These are phyloP conservation scores for Cryptosporidium xiaoi DNA, from an alignment of 169 alveolate species.

Conservation along the genomic window DNA sequence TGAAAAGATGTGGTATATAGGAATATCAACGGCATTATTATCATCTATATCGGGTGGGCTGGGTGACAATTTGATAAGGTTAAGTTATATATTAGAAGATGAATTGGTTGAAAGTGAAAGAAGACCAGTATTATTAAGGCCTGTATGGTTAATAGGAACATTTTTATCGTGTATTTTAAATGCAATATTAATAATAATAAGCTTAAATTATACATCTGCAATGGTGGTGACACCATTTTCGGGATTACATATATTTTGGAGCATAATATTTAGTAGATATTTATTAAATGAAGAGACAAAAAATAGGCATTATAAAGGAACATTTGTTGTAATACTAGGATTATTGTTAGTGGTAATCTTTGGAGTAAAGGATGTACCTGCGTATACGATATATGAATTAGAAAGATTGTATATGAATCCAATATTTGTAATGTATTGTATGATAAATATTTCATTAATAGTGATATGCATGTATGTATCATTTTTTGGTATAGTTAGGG, in stretches of 20 bases:
- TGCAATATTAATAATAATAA: constrained; percentile 38
- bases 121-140: constrained; percentile 55
- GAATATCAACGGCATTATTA: constrained; percentile 45
- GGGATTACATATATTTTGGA: constrained; percentile 72
- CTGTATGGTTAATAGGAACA: constrained; percentile 62
- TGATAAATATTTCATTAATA: constrained; percentile 7
- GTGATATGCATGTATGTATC: constrained; percentile 37
- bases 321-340: constrained; percentile 40
- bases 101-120: constrained; percentile 6
- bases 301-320: constrained; percentile 41
- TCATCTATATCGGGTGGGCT: constrained; percentile 59
- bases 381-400: constrained; percentile 19
- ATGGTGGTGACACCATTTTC: constrained; percentile 69
- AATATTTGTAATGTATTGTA: constrained; percentile 17
- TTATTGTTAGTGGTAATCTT: constrained; percentile 26
- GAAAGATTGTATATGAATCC: constrained; percentile 21
- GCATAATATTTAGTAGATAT: constrained; percentile 46
- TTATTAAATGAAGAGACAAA: constrained; percentile 33
- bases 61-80: constrained; percentile 58
- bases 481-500: constrained; percentile 46
- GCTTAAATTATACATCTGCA: constrained; percentile 64
- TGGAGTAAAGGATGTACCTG: constrained; percentile 64
- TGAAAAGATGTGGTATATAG: constrained; percentile 55
- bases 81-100: constrained; percentile 39
- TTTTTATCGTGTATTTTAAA: constrained; percentile 55